A percentile compares a stretch with the other conserved stretches of the same genome.
phyloP scores from a whole-genome alignment of 1,284 basidiomycete species.

The Somion occarium region DNA sequence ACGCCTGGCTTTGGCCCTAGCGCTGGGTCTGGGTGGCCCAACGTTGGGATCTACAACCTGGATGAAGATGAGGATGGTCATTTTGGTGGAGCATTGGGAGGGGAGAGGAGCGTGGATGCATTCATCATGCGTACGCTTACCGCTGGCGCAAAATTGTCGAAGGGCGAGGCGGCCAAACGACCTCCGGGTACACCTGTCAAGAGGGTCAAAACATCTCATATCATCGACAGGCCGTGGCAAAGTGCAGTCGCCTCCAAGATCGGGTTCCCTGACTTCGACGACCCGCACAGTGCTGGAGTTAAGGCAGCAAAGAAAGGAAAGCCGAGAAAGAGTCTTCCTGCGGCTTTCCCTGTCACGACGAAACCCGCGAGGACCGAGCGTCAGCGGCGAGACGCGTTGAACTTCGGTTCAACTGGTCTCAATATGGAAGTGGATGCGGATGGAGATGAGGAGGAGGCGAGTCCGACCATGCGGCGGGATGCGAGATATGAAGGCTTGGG shows the following conservation, averaged over 20 bases:
- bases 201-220: conserved; percentile 54
- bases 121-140: conserved; percentile 72
- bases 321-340: conserved; percentile 71
- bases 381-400: conserved; percentile 13
- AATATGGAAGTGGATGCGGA: conserved; percentile 39
- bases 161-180: conserved; percentile 47
- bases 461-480: conserved; percentile 44
- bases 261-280: conserved; percentile 49
- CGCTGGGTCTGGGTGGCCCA: conserved; percentile 59
- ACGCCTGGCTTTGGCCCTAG: conserved; percentile 60
- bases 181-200: conserved; percentile 79
- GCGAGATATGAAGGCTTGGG: conserved; percentile 60
- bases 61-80: conserved; percentile 29
- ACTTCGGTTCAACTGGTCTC: conserved; percentile 23
- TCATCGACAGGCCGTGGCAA: conserved; percentile 69
- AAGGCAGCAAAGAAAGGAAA: conserved; percentile 34
- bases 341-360: conserved; percentile 44
- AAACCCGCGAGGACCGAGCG: conserved; percentile 17
- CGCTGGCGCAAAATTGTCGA: conserved; percentile 43
- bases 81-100: conserved; percentile 12
- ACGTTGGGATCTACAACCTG: conserved; percentile 36
- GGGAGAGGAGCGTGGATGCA: conserved; percentile 47
- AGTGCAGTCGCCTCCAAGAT: conserved; percentile 70
- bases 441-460: conserved; percentile 49
- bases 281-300: conserved; percentile 14